Evolutionary conservation across 2,329 filamentous ascomycete species (phyloP), one percentile per base, ranked within the genome.

Genomic region (Ambrosiella cleistominuta): DNA sequence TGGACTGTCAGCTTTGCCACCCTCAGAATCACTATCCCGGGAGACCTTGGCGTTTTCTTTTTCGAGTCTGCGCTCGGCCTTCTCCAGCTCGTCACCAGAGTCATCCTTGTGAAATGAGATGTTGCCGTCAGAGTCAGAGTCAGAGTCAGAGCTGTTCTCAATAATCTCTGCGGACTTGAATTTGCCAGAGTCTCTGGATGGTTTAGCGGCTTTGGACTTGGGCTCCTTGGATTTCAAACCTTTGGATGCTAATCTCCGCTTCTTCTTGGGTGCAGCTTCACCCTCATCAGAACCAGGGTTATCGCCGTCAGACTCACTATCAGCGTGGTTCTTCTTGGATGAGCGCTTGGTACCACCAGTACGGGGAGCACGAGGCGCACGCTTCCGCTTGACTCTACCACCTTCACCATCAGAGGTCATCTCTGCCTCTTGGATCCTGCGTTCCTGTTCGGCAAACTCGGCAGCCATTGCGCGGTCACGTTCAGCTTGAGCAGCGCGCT

Each of bases 101-200:
- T 58, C 59, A 9, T 61, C 59, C 35, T 27, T 55, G 13, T 52
- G 59, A 56, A 55, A 60, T 13, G 59, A 60, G 17, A 51, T 44
- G 15, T 58, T 57, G 5, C 71, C 69, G 12, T 67, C 67, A 1
- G 64, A 68, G 50, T 70, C 70, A 2, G 69, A 72, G 54, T 63
- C 64, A 9, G 69, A 72, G 54, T 63, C 64, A 9, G 50, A 67
- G 8, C 69, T 73, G 2, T 75, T 75, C 11, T 78, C 79, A 36
- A 95, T 82, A 62, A 89, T 80, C 70, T 95, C 89, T 1, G 79
- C 82, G 61, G 70, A 72, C 62, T 95, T 95, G 75, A 80, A 95
- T 70, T 95, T 94, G 68, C 52, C 51, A 39, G 49, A 57, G 67
- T 63, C 59, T 17, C 38, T 53, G 17, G 49, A 40, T n/a, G 9